Conservation (phyloP, 148 eudicot species). For the Chenopodium suecicum region DNA sequence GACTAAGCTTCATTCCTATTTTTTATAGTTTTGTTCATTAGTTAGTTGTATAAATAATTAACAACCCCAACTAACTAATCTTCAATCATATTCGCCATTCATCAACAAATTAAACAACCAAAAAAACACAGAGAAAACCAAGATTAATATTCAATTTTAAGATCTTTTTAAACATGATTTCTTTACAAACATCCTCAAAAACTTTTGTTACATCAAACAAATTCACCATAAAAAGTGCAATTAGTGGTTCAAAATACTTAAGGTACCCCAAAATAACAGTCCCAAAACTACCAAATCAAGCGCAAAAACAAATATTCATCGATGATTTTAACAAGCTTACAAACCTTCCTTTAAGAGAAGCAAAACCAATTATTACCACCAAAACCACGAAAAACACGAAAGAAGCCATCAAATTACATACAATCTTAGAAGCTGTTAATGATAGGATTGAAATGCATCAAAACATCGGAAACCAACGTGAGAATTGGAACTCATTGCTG, state of each 20-base stretch:
- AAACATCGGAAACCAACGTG: constrained; percentile 54
- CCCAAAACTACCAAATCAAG: constrained; percentile 21
- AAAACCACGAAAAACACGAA: background rate
- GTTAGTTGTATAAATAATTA: background rate
- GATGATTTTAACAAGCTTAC: background rate
- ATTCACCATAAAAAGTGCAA: background rate
- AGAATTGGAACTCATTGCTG: constrained; percentile 59
- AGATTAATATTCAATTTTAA: too few relatives aligned
- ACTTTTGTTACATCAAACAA: background rate
- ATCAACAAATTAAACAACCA: background rate
- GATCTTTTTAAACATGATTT: constrained; percentile 13
- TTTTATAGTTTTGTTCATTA: background rate
- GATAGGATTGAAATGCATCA: constrained; percentile 74
- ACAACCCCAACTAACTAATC: background rate
- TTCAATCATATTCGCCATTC: background rate
- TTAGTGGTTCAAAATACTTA: constrained; percentile 18
- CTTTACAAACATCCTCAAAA: constrained; percentile 11
- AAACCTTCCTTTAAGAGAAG: background rate
- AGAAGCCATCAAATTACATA: constrained; percentile 33
- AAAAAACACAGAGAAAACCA: background rate
- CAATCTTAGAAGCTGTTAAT: constrained; percentile 44
- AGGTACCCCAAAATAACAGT: constrained; percentile 4
- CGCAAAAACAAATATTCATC: background rate
- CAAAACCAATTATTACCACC: background rate
- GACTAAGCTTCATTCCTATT: constrained; percentile 5